phyloP scores from a whole-genome alignment of 768 basidiomycete species.

The Sarcodon aspratus region DNA sequence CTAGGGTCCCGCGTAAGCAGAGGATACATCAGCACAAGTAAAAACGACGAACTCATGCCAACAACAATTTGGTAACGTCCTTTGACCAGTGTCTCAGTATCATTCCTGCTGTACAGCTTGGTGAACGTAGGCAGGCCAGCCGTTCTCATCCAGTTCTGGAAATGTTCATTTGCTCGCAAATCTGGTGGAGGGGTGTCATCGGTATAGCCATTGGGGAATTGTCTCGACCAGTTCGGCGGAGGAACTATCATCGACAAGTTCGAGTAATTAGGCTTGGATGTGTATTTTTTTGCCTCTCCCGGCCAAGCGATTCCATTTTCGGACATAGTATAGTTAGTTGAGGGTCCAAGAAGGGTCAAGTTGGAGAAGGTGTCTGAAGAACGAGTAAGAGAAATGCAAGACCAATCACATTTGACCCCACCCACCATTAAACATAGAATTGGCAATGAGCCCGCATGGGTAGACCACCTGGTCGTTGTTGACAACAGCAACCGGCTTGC shows the following conservation, averaged over 20 bases:
- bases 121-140: slow-evolving; percentile 95
- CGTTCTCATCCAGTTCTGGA: slow-evolving; percentile 99
- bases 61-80: slow-evolving; percentile 72
- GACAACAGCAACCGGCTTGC: slow-evolving; percentile 65
- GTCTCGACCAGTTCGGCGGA: slow-evolving; percentile 82
- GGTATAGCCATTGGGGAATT: slow-evolving; percentile 70
- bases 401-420: not conserved
- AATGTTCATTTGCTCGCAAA: slow-evolving; percentile 72
- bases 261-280: slow-evolving; percentile 42
- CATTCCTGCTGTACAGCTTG: slow-evolving; percentile 90
- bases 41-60: slow-evolving; percentile 59
- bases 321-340: slow-evolving; percentile 61
- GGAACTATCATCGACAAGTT: slow-evolving; percentile 62
- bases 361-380: slow-evolving; percentile 66
- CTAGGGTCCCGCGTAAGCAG: slow-evolving; percentile 28
- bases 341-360: slow-evolving; percentile 45
- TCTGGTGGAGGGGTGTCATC: slow-evolving; percentile 55
- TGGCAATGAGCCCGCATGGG: slow-evolving; percentile 95
- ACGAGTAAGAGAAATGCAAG: not conserved
- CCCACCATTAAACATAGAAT: slow-evolving; percentile 91
- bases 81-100: slow-evolving; percentile 53
- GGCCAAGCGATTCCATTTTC: slow-evolving; percentile 88
- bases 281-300: slow-evolving; percentile 88
- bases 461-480: slow-evolving; percentile 55
- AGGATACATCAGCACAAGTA: not conserved